Evolutionary conservation across 2,329 filamentous ascomycete genomes (phyloP).

Genomic region (Epichloe coenophiala): DNA sequence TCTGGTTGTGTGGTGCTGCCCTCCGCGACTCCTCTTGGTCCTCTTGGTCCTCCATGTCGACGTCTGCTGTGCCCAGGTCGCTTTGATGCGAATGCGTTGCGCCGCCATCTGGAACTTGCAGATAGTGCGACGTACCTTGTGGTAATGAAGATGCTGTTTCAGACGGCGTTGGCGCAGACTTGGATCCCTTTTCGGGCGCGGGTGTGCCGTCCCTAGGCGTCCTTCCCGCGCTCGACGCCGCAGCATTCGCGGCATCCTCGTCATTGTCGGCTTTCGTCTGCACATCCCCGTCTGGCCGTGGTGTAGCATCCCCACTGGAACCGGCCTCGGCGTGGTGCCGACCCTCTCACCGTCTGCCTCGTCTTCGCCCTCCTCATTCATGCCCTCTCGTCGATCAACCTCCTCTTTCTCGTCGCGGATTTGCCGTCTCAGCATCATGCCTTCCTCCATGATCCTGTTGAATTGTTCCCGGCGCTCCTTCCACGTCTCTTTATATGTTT

Average conservation of each 20-base stretch:
- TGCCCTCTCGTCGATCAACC: conserved; percentile 74
- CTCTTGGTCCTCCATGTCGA: conserved; percentile 41
- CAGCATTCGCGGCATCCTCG: background rate
- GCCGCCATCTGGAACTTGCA: conserved; percentile 5
- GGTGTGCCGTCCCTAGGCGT: conserved; percentile 21
- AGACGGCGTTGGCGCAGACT: background rate
- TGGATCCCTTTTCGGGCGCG: conserved; percentile 12
- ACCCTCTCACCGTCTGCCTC: conserved; percentile 33
- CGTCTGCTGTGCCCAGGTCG: conserved; percentile 32
- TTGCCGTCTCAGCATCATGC: conserved; percentile 68
- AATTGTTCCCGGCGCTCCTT: conserved; percentile 75
- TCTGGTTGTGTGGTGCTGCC: conserved; percentile 23
- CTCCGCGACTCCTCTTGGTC: conserved; percentile 16
- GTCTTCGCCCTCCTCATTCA: conserved; percentile 55
- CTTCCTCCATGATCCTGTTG: conserved; percentile 77
- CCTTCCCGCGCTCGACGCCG: conserved; percentile 14
- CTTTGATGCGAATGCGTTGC: conserved; percentile 13
- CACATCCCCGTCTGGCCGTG: conserved; percentile 29
- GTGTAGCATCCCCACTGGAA: conserved; percentile 38
- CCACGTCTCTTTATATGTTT: conserved; percentile 73
- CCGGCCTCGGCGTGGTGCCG: conserved; percentile 37
- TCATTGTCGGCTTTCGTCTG: conserved; percentile 8
- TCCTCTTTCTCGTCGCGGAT: conserved; percentile 95
- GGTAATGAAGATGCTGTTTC: conserved; percentile 1
- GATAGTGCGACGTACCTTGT: conserved; percentile 2